Percentiles rank a stretch among this genome's conserved stretches.
Conservation (phyloP, 1,139 yeast species). For the Taiozyma sp. region DNA sequence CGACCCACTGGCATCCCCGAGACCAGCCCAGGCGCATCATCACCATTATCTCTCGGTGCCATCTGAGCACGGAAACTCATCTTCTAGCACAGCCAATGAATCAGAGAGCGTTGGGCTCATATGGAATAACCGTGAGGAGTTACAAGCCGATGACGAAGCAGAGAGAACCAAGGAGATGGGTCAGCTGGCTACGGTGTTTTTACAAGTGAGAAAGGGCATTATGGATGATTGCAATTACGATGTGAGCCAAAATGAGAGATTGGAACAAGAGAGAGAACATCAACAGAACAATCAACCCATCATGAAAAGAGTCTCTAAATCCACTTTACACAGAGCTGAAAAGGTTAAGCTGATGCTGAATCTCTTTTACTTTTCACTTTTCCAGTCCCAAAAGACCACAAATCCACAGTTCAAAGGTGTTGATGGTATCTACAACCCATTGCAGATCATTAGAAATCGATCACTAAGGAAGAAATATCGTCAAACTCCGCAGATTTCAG, state of each 20-base stretch:
- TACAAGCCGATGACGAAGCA: neutral
- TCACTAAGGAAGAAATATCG: conserved; percentile 43
- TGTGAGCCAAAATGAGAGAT: conserved; percentile 10
- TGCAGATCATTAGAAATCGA: conserved; percentile 75
- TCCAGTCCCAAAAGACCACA: conserved; percentile 30
- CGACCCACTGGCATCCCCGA: conserved; percentile 17
- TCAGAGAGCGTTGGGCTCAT: neutral
- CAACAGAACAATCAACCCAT: neutral
- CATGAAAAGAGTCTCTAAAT: conserved; percentile 25
- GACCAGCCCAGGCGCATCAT: neutral
- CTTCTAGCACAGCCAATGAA: neutral
- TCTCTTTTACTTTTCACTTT: conserved; percentile 46
- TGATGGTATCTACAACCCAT: conserved; percentile 74
- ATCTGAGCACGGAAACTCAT: neutral
- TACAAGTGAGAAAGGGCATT: conserved; percentile 40
- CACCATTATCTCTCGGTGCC: neutral
- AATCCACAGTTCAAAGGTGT: conserved; percentile 31
- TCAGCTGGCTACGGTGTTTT: conserved; percentile 38
- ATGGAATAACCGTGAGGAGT: conserved; percentile 1
- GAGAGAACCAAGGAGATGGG: conserved; percentile 33
- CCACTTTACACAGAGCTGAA: conserved; percentile 47
- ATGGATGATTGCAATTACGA: conserved; percentile 38
- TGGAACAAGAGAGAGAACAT: conserved; percentile 16
- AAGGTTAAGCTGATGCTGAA: conserved; percentile 48
- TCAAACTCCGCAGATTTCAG: conserved; percentile 25